phyloP scores from a whole-genome alignment of 805 yeast species.

The Candida railenensis region DNA sequence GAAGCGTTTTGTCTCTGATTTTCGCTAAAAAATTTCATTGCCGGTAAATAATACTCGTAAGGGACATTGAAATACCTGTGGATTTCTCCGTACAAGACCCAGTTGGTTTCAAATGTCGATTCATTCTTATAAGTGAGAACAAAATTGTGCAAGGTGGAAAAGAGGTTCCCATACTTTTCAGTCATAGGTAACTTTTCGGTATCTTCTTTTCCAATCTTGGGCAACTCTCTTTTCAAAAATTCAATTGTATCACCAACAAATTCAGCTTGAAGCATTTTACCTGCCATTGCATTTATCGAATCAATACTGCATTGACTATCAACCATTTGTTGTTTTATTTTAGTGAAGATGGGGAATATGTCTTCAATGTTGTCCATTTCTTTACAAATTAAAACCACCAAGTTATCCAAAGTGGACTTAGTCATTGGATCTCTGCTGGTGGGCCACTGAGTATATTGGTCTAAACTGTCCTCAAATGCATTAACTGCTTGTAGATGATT shows the following conservation, averaged over 20 bases:
- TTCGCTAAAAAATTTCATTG: conserved; percentile 56
- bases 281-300: conserved; percentile 26
- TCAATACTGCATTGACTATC: conserved; percentile 24
- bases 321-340: conserved; percentile 36
- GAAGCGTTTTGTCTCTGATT: conserved; percentile 61
- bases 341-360: conserved; percentile 32
- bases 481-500: conserved; percentile 22
- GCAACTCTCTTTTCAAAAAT: conserved; percentile 40
- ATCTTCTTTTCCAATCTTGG: conserved; percentile 30
- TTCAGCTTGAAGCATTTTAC: conserved; percentile 30
- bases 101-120: conserved; percentile 45
- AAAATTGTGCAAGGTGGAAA: conserved; percentile 27
- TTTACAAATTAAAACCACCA: conserved; percentile 37
- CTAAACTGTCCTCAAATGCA: conserved; percentile 32
- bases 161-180: conserved; percentile 25
- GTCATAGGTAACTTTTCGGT: conserved; percentile 27
- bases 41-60: conserved; percentile 54
- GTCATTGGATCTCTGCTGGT: conserved; percentile 30
- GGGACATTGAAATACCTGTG: conserved; percentile 58
- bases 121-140: conserved; percentile 29
- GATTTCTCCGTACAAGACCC: conserved; percentile 58
- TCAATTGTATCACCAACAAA: conserved; percentile 43
- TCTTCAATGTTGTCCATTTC: conserved; percentile 22
- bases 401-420: conserved; percentile 42
- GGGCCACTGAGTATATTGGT: conserved; percentile 21